A percentile compares a stretch with the other conserved stretches of the same genome.
phyloP scores from a whole-genome alignment of 352 stramenopile genomes.

The Phytopythium sindhum region DNA sequence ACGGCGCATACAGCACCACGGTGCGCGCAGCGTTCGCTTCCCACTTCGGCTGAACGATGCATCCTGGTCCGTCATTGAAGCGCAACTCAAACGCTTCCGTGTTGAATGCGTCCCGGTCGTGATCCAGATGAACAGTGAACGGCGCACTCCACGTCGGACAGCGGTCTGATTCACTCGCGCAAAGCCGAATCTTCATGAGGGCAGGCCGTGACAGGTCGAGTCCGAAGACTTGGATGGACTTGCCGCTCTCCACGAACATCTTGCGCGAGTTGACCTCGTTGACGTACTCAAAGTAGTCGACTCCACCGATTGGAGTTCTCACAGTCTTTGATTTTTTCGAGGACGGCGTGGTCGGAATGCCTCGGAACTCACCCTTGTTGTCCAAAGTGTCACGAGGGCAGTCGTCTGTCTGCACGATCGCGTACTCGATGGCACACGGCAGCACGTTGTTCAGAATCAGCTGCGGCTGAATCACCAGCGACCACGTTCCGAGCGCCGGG shows the following conservation, averaged over 20 bases:
- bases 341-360: conserved; percentile 28
- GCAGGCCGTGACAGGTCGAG: conserved; percentile 61
- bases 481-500: conserved; percentile 55
- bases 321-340: conserved; percentile 56
- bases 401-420: conserved; percentile 73
- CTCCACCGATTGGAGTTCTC: conserved; percentile 15
- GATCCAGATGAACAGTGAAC: conserved; percentile 60
- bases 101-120: conserved; percentile 45
- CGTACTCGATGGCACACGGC: conserved; percentile 80
- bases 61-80: conserved; percentile 57
- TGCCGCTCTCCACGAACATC: conserved; percentile 75
- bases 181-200: conserved; percentile 78
- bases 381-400: conserved; percentile 63
- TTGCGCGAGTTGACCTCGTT: conserved; percentile 75
- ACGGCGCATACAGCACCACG: conserved; percentile 68
- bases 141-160: conserved; percentile 49
- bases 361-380: conserved; percentile 47
- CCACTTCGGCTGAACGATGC: conserved; percentile 73
- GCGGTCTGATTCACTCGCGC: conserved; percentile 47
- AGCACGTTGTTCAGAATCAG: conserved; percentile 80
- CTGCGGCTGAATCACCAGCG: conserved; percentile 78
- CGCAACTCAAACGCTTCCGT: conserved; percentile 52
- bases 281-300: conserved; percentile 74
- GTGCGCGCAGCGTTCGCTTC: conserved; percentile 46
- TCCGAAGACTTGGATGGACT: conserved; percentile 79